Conservation (phyloP, 2,329 filamentous ascomycete genomes). For the Xylaria sp. region DNA sequence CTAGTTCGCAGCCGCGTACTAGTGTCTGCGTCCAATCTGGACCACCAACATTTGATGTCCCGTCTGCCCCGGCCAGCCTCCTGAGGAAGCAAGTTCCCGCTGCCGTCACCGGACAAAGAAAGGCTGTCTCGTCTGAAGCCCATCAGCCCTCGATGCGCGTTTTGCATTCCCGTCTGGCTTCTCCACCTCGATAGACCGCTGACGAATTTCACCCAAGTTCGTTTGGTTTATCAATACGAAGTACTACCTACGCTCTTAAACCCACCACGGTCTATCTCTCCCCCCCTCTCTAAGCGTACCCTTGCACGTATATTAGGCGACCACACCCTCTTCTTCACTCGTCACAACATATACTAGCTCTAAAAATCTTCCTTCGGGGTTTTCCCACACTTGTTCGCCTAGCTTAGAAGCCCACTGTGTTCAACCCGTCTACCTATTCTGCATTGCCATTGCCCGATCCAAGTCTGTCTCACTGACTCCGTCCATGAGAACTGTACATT, state of each 20-base stretch:
- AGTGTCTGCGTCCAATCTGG: slow-evolving; percentile 22
- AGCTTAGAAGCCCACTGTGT: slow-evolving; percentile 12
- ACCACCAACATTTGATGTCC: slow-evolving; percentile 26
- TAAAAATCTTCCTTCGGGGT: slow-evolving; percentile 12
- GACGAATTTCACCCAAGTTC: slow-evolving; percentile 17
- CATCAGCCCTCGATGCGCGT: slow-evolving; percentile 32
- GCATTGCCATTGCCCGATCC: slow-evolving; percentile 13
- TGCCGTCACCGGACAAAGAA: slow-evolving; percentile 36
- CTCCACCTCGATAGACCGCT: slow-evolving; percentile 26
- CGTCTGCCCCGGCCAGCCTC: slow-evolving; percentile 27
- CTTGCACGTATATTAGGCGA: slow-evolving; percentile 35
- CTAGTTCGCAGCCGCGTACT: slow-evolving; percentile 29
- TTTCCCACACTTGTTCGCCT: not conserved
- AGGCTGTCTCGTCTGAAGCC: slow-evolving; percentile 33
- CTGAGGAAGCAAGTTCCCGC: slow-evolving; percentile 34
- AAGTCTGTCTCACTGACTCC: slow-evolving; percentile 15
- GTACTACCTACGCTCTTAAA: slow-evolving; percentile 20
- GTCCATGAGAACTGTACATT: slow-evolving; percentile 17
- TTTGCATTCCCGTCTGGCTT: slow-evolving; percentile 25
- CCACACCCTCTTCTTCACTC: slow-evolving; percentile 17
- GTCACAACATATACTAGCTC: slow-evolving; percentile 27
- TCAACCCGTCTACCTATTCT: slow-evolving; percentile 14
- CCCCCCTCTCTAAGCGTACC: slow-evolving; percentile 28
- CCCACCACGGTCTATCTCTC: slow-evolving; percentile 16
- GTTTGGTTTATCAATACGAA: slow-evolving; percentile 29